These are phyloP conservation scores for Jamesozyma lodderae DNA, from an alignment of 805 yeast genomes.

Conservation along the genomic window DNA sequence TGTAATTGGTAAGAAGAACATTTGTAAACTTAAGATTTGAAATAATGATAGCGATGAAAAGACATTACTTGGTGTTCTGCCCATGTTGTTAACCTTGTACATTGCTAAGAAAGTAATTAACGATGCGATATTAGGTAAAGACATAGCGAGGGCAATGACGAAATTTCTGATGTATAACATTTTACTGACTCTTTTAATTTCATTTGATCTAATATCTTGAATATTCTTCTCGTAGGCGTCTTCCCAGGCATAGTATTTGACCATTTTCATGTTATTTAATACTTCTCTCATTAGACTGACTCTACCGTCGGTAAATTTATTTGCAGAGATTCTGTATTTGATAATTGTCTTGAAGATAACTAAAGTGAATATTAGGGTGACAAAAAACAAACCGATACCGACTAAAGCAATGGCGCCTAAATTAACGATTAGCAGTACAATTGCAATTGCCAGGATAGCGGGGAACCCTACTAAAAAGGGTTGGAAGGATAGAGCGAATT, in stretches of 20 bases:
- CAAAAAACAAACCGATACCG: slow-evolving; percentile 53
- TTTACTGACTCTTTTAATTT: slow-evolving; percentile 49
- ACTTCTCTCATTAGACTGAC: slow-evolving; percentile 72
- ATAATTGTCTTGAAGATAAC: slow-evolving; percentile 44
- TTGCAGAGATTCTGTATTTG: slow-evolving; percentile 46
- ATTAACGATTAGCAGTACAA: slow-evolving; percentile 55
- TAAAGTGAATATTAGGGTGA: slow-evolving; percentile 35
- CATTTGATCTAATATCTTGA: slow-evolving; percentile 46
- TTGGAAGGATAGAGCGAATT: slow-evolving; percentile 62
- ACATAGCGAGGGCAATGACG: slow-evolving; percentile 54
- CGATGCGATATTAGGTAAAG: slow-evolving; percentile 64
- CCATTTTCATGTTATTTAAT: slow-evolving; percentile 65
- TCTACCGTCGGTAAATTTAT: slow-evolving; percentile 63
- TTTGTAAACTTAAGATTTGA: slow-evolving; percentile 50
- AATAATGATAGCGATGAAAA: slow-evolving; percentile 66
- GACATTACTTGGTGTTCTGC: slow-evolving; percentile 48
- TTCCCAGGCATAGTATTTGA: slow-evolving; percentile 91
- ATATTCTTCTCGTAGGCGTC: slow-evolving; percentile 57
- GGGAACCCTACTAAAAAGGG: slow-evolving; percentile 60
- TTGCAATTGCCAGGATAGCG: slow-evolving; percentile 49
- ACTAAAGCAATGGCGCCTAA: slow-evolving; percentile 66
- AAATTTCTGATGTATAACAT: slow-evolving; percentile 60
- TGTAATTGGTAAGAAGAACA: slow-evolving; percentile 63
- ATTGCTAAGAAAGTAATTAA: slow-evolving; percentile 46
- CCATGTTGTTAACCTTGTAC: slow-evolving; percentile 35